Evolutionary conservation across 139 green algal species (phyloP).

Genomic region (Chlorella sorokiniana): DNA sequence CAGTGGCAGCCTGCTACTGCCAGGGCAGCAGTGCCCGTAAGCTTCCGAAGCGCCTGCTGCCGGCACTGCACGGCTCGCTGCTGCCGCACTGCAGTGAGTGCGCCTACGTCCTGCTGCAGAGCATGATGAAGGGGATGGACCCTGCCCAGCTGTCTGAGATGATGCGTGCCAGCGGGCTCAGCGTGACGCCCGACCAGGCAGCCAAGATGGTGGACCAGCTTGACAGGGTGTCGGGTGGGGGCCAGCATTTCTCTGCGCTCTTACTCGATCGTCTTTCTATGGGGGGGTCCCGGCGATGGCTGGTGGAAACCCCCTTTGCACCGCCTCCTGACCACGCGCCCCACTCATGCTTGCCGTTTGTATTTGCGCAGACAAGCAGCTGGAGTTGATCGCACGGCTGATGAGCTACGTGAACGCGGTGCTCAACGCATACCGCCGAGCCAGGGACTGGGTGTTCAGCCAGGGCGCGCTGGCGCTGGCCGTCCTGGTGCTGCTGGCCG

Average conservation of each 20-base stretch:
- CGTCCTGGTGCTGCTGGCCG: constrained; percentile 34
- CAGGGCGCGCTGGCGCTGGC: constrained; percentile 32
- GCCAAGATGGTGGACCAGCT: constrained; percentile 21
- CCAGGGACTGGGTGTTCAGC: constrained; percentile 23
- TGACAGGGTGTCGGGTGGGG: constrained; percentile 6
- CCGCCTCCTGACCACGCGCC: not conserved
- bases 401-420: not conserved
- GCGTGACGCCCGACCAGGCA: constrained; percentile 45
- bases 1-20: not conserved
- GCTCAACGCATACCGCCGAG: not conserved
- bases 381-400: constrained; percentile 38
- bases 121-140: constrained; percentile 49
- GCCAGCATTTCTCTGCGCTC: no score
- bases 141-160: constrained; percentile 26
- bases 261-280: no score
- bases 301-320: not conserved
- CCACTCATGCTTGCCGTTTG: not conserved
- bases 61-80: not conserved
- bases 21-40: not conserved
- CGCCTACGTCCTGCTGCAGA: not conserved
- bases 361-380: constrained; percentile 30
- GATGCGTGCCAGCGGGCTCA: constrained; percentile 29
- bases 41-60: not conserved
- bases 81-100: no score
- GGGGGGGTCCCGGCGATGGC: no score